phyloP scores from a whole-genome alignment of 352 stramenopile genomes.

The Plasmopara viticola region DNA sequence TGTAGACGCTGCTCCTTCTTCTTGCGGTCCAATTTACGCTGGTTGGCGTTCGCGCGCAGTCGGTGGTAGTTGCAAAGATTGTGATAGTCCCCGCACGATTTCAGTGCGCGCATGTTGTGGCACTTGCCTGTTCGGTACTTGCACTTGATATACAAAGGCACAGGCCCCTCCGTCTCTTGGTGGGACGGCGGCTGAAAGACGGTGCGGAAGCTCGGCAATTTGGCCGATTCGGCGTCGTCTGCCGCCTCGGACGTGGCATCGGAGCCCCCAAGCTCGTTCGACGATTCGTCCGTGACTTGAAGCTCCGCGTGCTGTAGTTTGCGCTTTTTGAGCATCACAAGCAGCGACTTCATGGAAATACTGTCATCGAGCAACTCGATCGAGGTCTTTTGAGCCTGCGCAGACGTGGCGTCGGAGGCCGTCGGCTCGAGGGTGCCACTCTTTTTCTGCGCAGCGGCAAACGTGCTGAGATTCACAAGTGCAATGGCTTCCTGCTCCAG shows the following conservation, averaged over 20 bases:
- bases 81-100: constrained; percentile 73
- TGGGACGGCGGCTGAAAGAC: constrained; percentile 38
- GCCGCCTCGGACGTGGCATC: constrained; percentile 3
- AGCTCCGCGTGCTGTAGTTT: constrained; percentile 24
- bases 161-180: constrained; percentile 7
- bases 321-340: constrained; percentile 63
- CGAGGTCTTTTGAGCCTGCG: constrained; percentile 9
- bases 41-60: constrained; percentile 70
- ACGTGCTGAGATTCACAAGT: constrained; percentile 57
- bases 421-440: constrained; percentile 1
- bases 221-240: constrained; percentile 15
- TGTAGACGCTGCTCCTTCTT: constrained; percentile 63
- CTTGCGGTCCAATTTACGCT: constrained; percentile 80
- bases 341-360: constrained; percentile 67
- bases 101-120: constrained; percentile 59
- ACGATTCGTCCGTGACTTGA: constrained; percentile 5
- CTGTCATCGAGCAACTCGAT: constrained; percentile 25
- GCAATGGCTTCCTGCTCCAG: constrained; percentile 65
- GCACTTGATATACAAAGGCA: constrained; percentile 52
- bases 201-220: constrained; percentile 59
- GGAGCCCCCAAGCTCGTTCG: background rate
- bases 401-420: background rate
- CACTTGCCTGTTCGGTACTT: constrained; percentile 83
- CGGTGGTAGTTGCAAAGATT: constrained; percentile 82
- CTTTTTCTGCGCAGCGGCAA: constrained; percentile 11